Conservation (phyloP, 1,284 basidiomycete genomes). For the Fomitiporia mediterranea region DNA sequence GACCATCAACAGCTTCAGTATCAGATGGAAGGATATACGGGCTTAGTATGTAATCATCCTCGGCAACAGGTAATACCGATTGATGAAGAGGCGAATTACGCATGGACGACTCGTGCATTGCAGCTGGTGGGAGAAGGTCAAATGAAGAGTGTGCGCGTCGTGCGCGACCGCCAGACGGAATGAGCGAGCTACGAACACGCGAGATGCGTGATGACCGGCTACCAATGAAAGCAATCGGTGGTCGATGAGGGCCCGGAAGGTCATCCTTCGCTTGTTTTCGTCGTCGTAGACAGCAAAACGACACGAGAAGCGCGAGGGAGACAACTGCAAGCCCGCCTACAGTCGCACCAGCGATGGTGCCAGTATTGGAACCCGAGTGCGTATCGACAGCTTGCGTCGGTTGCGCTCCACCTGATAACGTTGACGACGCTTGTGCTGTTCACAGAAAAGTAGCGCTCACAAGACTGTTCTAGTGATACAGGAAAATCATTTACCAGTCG, state of each 20-base stretch:
- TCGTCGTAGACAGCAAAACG: conserved; percentile 42
- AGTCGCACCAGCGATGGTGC: conserved; percentile 53
- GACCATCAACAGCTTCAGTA: conserved; percentile 12
- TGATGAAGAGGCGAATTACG: not conserved
- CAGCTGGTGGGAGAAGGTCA: conserved; percentile 14
- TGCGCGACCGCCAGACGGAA: conserved; percentile 5
- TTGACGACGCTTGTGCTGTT: conserved; percentile 12
- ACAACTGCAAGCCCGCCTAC: conserved; percentile 53
- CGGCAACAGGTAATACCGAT: not conserved
- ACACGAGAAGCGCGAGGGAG: conserved; percentile 45
- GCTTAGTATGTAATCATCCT: conserved; percentile 24
- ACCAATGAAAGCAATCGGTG: conserved; percentile 7
- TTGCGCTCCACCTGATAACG: conserved; percentile 23
- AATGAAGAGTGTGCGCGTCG: conserved; percentile 13
- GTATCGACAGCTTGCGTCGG: conserved; percentile 13
- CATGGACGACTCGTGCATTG: not conserved
- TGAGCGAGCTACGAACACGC: conserved; percentile 11
- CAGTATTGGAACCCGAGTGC: conserved; percentile 28
- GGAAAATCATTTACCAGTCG: conserved; percentile 30
- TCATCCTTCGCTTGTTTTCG: conserved; percentile 29
- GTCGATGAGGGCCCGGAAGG: not conserved
- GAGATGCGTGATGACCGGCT: conserved; percentile 13
- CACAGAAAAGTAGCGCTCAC: not conserved
- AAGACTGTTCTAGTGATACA: not conserved
- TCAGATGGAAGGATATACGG: conserved; percentile 27